phyloP scores from a whole-genome alignment of 352 stramenopile species.

The Phytophthora agathidicida region DNA sequence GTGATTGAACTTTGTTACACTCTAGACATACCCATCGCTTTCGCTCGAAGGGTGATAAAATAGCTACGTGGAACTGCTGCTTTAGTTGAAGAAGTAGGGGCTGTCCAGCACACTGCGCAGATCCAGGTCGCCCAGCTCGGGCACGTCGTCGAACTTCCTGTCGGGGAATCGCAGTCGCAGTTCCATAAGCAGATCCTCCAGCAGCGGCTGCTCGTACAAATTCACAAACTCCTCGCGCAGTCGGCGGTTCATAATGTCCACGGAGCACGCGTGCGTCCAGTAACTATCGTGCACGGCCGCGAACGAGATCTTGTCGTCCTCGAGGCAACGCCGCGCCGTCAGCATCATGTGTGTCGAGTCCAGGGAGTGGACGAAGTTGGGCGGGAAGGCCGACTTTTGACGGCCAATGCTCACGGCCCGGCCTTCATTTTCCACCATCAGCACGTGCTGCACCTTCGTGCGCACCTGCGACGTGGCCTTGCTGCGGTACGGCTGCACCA shows the following conservation, averaged over 20 bases:
- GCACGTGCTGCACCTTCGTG: constrained; percentile 89
- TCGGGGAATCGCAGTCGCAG: constrained; percentile 96
- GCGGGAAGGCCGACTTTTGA: constrained; percentile 98
- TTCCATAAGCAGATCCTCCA: constrained; percentile 94
- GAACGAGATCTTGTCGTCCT: constrained; percentile 93
- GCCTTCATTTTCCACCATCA: constrained; percentile 82
- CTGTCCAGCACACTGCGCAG: constrained; percentile 95
- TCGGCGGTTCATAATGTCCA: constrained; percentile 97
- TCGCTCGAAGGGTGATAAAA: constrained; percentile 29
- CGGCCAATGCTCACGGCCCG: constrained; percentile 67
- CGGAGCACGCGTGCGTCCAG: constrained; percentile 96
- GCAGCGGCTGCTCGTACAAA: constrained; percentile 97
- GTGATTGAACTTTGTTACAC: constrained; percentile 44
- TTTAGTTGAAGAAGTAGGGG: constrained; percentile 99
- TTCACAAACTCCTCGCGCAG: constrained; percentile 95
- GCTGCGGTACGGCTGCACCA: constrained; percentile 98
- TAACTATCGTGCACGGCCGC: constrained; percentile 99
- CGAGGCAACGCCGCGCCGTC: constrained; percentile 95
- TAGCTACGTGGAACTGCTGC: constrained; percentile 23
- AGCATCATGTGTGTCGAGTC: constrained; percentile 99
- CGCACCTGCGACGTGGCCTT: constrained; percentile 76
- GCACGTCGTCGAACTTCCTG: constrained; percentile 94
- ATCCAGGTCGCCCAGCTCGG: constrained; percentile 93
- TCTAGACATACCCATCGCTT: constrained; percentile 27
- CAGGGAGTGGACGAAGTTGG: constrained; percentile 99